phyloP scores from a whole-genome alignment of 805 yeast species.

The Candida awuae region DNA sequence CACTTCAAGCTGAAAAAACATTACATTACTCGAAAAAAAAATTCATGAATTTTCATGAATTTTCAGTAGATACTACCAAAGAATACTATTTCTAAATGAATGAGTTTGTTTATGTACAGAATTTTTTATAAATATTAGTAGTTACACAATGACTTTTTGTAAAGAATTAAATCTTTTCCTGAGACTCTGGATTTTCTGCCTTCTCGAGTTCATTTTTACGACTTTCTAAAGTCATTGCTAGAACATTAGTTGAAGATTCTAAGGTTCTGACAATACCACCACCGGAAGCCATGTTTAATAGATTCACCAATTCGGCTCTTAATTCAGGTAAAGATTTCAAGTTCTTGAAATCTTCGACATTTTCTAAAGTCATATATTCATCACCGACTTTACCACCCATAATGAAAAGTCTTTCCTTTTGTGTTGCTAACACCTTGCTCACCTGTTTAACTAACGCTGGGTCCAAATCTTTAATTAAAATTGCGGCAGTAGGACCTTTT shows the following conservation, averaged over 20 bases:
- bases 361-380: slow-evolving; percentile 41
- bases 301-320: slow-evolving; percentile 76
- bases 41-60: too few species aligned
- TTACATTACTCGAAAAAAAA: too few species aligned
- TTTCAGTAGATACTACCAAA: too few species aligned
- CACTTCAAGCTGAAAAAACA: too few species aligned
- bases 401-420: slow-evolving; percentile 67
- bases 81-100: too few species aligned
- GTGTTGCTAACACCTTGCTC: slow-evolving; percentile 49
- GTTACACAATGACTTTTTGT: too few species aligned
- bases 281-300: slow-evolving; percentile 79
- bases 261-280: slow-evolving; percentile 81
- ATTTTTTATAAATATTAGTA: background rate
- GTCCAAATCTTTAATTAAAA: slow-evolving; percentile 58
- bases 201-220: slow-evolving; percentile 32
- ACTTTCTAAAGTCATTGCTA: slow-evolving; percentile 69
- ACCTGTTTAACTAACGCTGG: slow-evolving; percentile 61
- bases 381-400: slow-evolving; percentile 81
- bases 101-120: slow-evolving; percentile 4
- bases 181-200: background rate
- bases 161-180: background rate
- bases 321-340: slow-evolving; percentile 65
- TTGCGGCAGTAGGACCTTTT: slow-evolving; percentile 79
- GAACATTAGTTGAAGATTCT: slow-evolving; percentile 54
- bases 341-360: slow-evolving; percentile 57